These are phyloP conservation scores for Protomyces macrosporus DNA, from an alignment of 1,139 yeast genomes.

Conservation along the genomic window DNA sequence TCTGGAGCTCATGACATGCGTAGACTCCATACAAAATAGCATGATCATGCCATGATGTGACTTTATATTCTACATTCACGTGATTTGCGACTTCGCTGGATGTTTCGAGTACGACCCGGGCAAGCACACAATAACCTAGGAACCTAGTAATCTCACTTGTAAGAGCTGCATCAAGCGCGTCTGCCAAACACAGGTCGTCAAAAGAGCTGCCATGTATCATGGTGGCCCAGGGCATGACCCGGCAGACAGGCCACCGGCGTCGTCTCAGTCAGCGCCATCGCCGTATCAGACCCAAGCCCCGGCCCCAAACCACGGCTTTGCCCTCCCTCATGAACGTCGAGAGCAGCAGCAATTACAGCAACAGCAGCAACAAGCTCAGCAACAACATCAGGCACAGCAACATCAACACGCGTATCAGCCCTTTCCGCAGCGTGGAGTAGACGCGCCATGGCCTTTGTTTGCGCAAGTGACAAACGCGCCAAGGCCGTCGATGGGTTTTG, in stretches of 20 bases:
- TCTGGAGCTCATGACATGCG: neutral
- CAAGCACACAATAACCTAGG: no score
- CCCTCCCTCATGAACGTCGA: neutral
- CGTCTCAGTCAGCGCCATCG: neutral
- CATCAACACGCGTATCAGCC: neutral
- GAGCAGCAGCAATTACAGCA: neutral
- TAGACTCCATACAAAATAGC: no score
- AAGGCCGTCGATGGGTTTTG: no score
- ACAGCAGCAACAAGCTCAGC: neutral
- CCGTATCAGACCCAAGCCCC: neutral
- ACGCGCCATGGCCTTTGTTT: no score
- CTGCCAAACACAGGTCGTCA: no score
- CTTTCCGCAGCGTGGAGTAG: neutral
- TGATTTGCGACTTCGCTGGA: no score
- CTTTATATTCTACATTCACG: no score
- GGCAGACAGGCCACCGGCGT: neutral
- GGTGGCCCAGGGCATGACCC: neutral
- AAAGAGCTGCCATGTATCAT: neutral
- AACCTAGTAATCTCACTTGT: no score
- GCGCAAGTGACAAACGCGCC: no score
- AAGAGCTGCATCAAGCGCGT: no score
- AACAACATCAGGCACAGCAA: neutral
- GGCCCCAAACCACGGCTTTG: neutral
- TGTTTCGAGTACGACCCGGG: no score
- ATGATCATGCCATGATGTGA: no score